Evolutionary conservation across 768 basidiomycete genomes (phyloP), one percentile per base, ranked within the genome.

Genomic region (Kwoniella bestiolae): DNA sequence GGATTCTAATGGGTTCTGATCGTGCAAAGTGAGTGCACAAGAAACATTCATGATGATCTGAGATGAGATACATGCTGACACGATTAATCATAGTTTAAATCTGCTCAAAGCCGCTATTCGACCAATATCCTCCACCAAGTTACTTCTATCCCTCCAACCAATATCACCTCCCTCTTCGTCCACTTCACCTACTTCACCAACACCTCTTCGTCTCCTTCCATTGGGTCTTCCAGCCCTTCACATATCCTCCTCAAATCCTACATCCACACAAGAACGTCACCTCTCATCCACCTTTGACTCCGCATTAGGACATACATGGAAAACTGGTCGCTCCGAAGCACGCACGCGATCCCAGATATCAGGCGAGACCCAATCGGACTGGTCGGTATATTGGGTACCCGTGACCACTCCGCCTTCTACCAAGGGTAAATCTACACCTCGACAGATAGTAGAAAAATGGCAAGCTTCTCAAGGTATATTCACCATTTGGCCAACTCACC

Each of bases 401-500:
- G 23, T 68, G 0, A 23, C 31, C 41, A 5, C 18, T 3, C 5
- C 25, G 18, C 9, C 34, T 12, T 32, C 28, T 1, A 0, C 21
- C 7, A 16, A 41, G 5, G 50, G 60, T 16, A 60, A 63, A 35
- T n/a, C 57, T 29, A 34, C 63, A 12, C 50, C 67, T 21, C 35
- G 60, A 21, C 67, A 64, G 28, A 7, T 65, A 23, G 46, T 55
- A n/a, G 51, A 63, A 16, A 23, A 25, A 26, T 64, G 67, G 67
- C 51, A 60, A 47, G 14, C 28, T 29, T 47, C 26, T 52, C 49
- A 46, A 16, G 68, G 68, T 18, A 29, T 69, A 6, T 16, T 69
- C 16, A 65, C 68, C 2, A 47, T 69, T 18, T 69, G 68, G 68
- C 68, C 68, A 14, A 61, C 63, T 23, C 68, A 69, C 35, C 47